Percentiles rank a stretch among this genome's conserved stretches.
Conservation (phyloP, 768 basidiomycete genomes). For the Collybia nuda region DNA sequence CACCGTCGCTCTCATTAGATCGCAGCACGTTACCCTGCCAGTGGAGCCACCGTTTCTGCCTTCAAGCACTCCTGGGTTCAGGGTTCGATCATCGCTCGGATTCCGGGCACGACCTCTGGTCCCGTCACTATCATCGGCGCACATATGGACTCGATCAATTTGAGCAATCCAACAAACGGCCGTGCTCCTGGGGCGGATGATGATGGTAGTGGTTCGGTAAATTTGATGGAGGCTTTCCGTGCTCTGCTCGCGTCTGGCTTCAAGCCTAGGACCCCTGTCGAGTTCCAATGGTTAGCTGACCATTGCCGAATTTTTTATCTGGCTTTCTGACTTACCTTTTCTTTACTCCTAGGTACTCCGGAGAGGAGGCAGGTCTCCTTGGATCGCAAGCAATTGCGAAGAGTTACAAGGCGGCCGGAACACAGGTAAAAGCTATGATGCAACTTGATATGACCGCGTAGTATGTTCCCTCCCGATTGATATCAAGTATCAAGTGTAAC, state of each 20-base stretch:
- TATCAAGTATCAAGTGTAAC: slow-evolving; percentile 1
- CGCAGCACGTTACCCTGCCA: slow-evolving; percentile 9
- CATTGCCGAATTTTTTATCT: too few relatives aligned
- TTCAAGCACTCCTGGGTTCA: slow-evolving; percentile 15
- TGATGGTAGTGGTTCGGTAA: slow-evolving; percentile 46
- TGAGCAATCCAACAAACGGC: slow-evolving; percentile 7
- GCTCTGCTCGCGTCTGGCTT: slow-evolving; percentile 38
- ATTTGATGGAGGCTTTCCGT: slow-evolving; percentile 44
- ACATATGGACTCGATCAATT: slow-evolving; percentile 22
- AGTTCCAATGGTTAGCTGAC: slow-evolving; percentile 44
- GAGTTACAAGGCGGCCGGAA: slow-evolving; percentile 39
- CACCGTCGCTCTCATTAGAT: background rate
- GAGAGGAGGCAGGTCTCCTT: slow-evolving; percentile 48
- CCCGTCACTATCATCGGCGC: slow-evolving; percentile 18
- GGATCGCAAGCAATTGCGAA: slow-evolving; percentile 47
- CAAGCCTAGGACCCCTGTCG: slow-evolving; percentile 38
- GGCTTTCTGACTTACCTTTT: too few relatives aligned
- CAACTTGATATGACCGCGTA: slow-evolving; percentile 49
- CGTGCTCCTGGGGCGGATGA: slow-evolving; percentile 18
- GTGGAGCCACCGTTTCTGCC: slow-evolving; percentile 7
- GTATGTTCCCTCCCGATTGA: slow-evolving; percentile 15
- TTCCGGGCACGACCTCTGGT: slow-evolving; percentile 5
- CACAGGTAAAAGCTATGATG: slow-evolving; percentile 40
- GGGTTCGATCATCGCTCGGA: slow-evolving; percentile 13
- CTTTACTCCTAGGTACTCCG: slow-evolving; percentile 28